Percentiles rank a stretch among this genome's conserved stretches.
These are phyloP conservation scores for Nemania serpens DNA, from an alignment of 2,329 filamentous ascomycete species.

Conservation along the genomic window DNA sequence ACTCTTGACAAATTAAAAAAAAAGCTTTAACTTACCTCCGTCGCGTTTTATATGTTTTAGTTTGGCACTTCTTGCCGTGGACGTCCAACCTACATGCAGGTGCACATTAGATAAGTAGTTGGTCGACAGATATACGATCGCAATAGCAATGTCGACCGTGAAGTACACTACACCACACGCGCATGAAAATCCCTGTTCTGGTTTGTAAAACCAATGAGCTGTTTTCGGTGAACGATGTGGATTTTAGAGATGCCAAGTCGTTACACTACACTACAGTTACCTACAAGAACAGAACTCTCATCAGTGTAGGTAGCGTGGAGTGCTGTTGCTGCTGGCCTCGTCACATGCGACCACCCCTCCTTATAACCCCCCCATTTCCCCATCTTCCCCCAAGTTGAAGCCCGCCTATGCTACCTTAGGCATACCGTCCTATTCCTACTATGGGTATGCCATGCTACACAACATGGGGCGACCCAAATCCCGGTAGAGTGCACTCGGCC, in stretches of 20 bases:
- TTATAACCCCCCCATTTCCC: not conserved
- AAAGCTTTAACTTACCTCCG: not conserved
- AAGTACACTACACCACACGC: too few relatives aligned
- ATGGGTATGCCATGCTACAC: too few relatives aligned
- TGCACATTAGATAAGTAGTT: too few relatives aligned
- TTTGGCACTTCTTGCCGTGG: too few relatives aligned
- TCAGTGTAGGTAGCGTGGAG: not conserved
- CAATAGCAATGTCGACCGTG: not conserved
- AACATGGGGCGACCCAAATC: too few relatives aligned
- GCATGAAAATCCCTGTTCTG: too few relatives aligned
- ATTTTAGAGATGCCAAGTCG: constrained; percentile 18
- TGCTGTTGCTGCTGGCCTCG: constrained; percentile 9
- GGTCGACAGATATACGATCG: not conserved
- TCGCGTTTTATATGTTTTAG: too few relatives aligned
- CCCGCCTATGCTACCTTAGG: not conserved
- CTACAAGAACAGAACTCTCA: not conserved
- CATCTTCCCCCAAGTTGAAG: not conserved
- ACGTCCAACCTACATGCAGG: too few relatives aligned
- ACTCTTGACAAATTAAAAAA: not conserved
- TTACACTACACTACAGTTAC: not conserved
- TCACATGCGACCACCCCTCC: constrained; percentile 18
- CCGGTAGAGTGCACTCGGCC: too few relatives aligned
- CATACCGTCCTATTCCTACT: too few relatives aligned
- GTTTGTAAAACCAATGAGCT: not conserved
- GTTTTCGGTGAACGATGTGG: constrained; percentile 28